Conservation (phyloP, 2,329 filamentous ascomycete genomes). For the Arthroderma sp. region DNA sequence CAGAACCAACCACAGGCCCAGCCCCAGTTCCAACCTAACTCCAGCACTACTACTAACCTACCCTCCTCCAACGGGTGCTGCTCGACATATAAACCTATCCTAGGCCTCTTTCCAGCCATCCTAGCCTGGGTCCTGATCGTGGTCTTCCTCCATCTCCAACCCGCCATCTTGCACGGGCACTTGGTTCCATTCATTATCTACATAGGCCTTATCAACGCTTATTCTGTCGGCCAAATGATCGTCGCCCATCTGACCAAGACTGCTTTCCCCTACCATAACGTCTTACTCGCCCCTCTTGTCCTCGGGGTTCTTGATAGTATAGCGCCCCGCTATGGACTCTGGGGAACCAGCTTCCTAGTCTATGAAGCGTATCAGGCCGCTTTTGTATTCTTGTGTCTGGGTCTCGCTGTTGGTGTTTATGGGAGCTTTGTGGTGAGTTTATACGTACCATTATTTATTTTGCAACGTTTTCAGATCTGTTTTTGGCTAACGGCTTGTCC, state of each 20-base stretch:
- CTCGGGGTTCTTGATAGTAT: slow-evolving; percentile 69
- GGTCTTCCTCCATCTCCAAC: slow-evolving; percentile 72
- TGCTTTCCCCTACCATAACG: slow-evolving; percentile 80
- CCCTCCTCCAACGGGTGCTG: slow-evolving; percentile 28
- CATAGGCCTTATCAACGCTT: slow-evolving; percentile 80
- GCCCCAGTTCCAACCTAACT: not conserved
- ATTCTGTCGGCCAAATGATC: slow-evolving; percentile 91
- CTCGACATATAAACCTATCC: slow-evolving; percentile 43
- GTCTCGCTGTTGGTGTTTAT: slow-evolving; percentile 78
- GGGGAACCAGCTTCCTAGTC: slow-evolving; percentile 71
- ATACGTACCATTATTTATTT: not conserved
- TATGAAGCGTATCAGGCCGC: slow-evolving; percentile 75
- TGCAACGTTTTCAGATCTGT: not conserved
- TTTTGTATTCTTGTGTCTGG: slow-evolving; percentile 79
- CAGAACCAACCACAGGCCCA: not conserved
- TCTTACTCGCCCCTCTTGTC: slow-evolving; percentile 64
- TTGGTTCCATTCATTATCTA: slow-evolving; percentile 84
- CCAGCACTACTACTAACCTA: not conserved
- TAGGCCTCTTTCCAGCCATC: slow-evolving; percentile 73
- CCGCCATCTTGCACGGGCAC: slow-evolving; percentile 66
- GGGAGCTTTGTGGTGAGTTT: slow-evolving; percentile 69
- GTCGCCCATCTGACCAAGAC: slow-evolving; percentile 82
- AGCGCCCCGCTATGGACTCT: slow-evolving; percentile 53
- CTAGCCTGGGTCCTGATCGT: slow-evolving; percentile 63
- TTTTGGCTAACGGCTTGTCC: slow-evolving; percentile 1